phyloP scores from a whole-genome alignment of 208 protist species.

The Trypanosoma caninum region DNA sequence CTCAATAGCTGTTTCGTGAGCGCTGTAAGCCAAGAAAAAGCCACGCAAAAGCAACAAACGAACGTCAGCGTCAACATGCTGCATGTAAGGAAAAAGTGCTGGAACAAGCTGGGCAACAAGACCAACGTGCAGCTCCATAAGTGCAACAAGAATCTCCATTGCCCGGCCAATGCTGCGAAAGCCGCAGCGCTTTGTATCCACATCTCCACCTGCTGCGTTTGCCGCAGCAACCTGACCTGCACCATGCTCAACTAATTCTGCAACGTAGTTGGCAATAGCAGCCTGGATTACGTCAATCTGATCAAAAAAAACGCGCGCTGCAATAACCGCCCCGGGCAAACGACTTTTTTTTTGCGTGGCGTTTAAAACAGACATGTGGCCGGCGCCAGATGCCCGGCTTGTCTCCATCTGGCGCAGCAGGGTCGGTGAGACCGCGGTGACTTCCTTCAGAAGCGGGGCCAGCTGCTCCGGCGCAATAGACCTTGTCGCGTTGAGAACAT shows the following conservation, averaged over 20 bases:
- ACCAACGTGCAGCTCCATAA: slow-evolving; percentile 44
- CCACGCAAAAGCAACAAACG: slow-evolving; percentile 56
- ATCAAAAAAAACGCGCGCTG: slow-evolving; percentile 49
- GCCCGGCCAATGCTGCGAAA: slow-evolving; percentile 28
- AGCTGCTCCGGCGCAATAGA: slow-evolving; percentile 48
- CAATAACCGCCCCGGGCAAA: slow-evolving; percentile 35
- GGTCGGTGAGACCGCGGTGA: slow-evolving; percentile 31
- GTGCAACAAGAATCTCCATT: slow-evolving; percentile 45
- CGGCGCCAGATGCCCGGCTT: not conserved
- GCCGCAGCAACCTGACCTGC: slow-evolving; percentile 30
- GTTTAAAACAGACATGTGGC: slow-evolving; percentile 1
- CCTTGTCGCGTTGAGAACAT: slow-evolving; percentile 44
- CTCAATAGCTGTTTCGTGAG: slow-evolving; percentile 29
- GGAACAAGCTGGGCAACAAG: slow-evolving; percentile 43
- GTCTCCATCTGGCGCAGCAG: slow-evolving; percentile 18
- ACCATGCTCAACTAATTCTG: slow-evolving; percentile 35
- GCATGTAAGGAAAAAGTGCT: slow-evolving; percentile 32
- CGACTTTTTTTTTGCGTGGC: not conserved
- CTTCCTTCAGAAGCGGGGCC: slow-evolving; percentile 40
- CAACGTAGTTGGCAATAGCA: slow-evolving; percentile 38
- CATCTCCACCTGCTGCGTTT: slow-evolving; percentile 12
- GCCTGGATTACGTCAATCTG: slow-evolving; percentile 42
- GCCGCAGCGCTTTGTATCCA: slow-evolving; percentile 10
- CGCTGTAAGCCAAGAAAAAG: slow-evolving; percentile 36
- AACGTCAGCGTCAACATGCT: slow-evolving; percentile 40